Conservation (phyloP, 805 yeast species). For the Lachancea nothofagi region DNA sequence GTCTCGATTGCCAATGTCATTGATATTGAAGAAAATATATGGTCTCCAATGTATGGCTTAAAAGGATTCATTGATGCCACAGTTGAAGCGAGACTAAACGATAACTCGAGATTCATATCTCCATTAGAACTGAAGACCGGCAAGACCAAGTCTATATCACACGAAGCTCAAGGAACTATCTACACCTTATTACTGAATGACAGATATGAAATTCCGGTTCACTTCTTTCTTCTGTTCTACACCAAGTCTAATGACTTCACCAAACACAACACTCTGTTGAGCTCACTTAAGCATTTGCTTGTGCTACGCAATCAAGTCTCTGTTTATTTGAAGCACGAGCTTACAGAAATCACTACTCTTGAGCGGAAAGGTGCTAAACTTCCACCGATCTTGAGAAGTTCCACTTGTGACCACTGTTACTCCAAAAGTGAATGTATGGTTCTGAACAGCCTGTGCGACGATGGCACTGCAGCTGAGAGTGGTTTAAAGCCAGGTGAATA, state of each 20-base stretch:
- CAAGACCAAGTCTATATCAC: conserved; percentile 50
- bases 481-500: conserved; percentile 48
- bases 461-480: conserved; percentile 49
- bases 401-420: conserved; percentile 59
- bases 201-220: conserved; percentile 64
- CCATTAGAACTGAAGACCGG: conserved; percentile 95
- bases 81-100: conserved; percentile 49
- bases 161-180: conserved; percentile 80
- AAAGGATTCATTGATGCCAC: conserved; percentile 90
- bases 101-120: conserved; percentile 45
- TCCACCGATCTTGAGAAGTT: conserved; percentile 49
- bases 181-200: conserved; percentile 78
- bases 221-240: conserved; percentile 65
- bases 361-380: conserved; percentile 31
- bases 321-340: conserved; percentile 44
- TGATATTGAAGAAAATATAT: conserved; percentile 84
- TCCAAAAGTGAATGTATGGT: conserved; percentile 59
- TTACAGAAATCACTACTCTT: conserved; percentile 14
- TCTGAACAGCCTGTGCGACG: conserved; percentile 51
- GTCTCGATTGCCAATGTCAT: conserved; percentile 58
- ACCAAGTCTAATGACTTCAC: conserved; percentile 55
- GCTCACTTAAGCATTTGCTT: conserved; percentile 62
- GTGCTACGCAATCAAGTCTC: conserved; percentile 71
- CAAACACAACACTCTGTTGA: conserved; percentile 45
- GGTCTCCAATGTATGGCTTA: conserved; percentile 88